Evolutionary conservation across 2,329 filamentous ascomycete genomes (phyloP).

Genomic region (Microdochium bolleyi): DNA sequence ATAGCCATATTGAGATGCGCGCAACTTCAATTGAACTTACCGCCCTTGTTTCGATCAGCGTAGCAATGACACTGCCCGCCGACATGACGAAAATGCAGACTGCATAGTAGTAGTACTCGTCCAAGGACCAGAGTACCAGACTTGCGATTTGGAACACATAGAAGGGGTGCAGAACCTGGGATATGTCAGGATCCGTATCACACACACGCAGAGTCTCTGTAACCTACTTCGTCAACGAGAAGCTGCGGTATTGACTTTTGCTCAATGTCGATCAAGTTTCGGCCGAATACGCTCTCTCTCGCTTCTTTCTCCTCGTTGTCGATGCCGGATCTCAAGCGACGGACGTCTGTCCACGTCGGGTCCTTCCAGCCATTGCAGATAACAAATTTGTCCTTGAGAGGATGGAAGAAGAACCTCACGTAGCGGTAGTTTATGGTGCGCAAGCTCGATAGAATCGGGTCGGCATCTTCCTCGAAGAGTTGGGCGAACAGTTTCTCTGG

Average conservation of each 20-base stretch:
- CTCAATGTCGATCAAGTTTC: constrained; percentile 86
- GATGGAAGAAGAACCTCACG: constrained; percentile 86
- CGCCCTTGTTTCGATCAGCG: constrained; percentile 80
- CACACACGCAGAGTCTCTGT: not conserved
- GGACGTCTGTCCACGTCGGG: constrained; percentile 74
- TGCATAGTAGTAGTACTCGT: constrained; percentile 97
- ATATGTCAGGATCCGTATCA: constrained; percentile 9
- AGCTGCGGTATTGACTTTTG: constrained; percentile 80
- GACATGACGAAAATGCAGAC: constrained; percentile 93
- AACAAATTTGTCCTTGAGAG: constrained; percentile 79
- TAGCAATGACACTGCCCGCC: constrained; percentile 81
- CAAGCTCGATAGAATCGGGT: constrained; percentile 68
- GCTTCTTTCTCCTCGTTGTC: constrained; percentile 82
- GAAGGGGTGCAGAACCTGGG: constrained; percentile 85
- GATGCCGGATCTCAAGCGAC: constrained; percentile 67
- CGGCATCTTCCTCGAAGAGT: constrained; percentile 58
- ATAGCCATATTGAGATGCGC: not conserved
- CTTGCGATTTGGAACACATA: constrained; percentile 98
- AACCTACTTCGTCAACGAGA: constrained; percentile 71
- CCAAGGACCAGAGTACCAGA: constrained; percentile 86
- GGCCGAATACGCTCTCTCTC: constrained; percentile 80
- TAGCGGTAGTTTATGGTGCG: constrained; percentile 87
- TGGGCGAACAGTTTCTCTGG: constrained; percentile 51
- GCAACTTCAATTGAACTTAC: constrained; percentile 35
- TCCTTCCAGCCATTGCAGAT: constrained; percentile 91